These are phyloP conservation scores for Auricularia heimuer DNA, from an alignment of 768 basidiomycete species.

Conservation along the genomic window DNA sequence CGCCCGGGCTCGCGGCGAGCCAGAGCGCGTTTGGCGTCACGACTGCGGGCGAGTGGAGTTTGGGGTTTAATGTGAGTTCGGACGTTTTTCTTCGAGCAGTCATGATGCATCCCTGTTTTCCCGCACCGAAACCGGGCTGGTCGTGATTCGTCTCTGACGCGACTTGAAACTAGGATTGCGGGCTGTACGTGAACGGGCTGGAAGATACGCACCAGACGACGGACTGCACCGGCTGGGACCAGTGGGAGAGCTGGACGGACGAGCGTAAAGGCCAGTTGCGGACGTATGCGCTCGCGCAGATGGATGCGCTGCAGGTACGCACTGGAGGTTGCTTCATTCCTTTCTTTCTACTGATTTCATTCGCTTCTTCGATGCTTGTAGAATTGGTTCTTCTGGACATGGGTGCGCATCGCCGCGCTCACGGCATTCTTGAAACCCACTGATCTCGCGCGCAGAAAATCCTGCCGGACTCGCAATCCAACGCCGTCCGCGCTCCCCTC, in stretches of 20 bases:
- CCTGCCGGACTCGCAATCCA: conserved; percentile 54
- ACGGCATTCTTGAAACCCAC: too few relatives aligned
- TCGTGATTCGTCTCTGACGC: too few relatives aligned
- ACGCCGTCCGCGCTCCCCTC: conserved; percentile 68
- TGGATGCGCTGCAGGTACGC: conserved; percentile 61
- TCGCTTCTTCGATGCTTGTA: too few relatives aligned
- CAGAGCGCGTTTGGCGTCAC: conserved; percentile 71
- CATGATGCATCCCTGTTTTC: too few relatives aligned
- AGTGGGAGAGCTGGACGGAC: conserved; percentile 58
- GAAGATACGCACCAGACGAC: conserved; percentile 70
- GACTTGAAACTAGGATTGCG: conserved; percentile 41
- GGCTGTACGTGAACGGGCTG: conserved; percentile 68
- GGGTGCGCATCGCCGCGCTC: too few relatives aligned
- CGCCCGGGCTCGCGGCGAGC: conserved; percentile 54
- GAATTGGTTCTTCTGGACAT: too few relatives aligned
- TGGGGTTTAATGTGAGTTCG: conserved; percentile 70
- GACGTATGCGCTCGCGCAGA: conserved; percentile 71
- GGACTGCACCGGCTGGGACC: conserved; percentile 67
- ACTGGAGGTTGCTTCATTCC: not conserved
- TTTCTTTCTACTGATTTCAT: too few relatives aligned
- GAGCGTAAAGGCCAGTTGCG: conserved; percentile 53
- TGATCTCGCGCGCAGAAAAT: conserved; percentile 45
- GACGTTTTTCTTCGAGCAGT: conserved; percentile 58
- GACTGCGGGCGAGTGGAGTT: conserved; percentile 80
- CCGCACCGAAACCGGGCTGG: too few relatives aligned